Evolutionary conservation across 345 rosid species (phyloP).

Genomic region (Gossypium australe): DNA sequence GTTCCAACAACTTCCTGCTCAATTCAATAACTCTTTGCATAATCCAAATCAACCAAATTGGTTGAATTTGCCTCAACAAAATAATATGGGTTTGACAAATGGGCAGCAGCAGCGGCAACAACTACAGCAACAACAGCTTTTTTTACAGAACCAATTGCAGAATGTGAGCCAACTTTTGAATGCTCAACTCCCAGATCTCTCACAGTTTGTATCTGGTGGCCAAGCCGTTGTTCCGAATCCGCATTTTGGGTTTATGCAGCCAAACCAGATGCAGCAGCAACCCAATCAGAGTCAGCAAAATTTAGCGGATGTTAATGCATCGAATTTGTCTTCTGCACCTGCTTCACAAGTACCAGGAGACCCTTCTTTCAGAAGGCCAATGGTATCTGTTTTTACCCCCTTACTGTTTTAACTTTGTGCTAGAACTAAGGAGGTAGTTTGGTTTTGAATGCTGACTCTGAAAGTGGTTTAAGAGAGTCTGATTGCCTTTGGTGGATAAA

Average conservation of each 20-base stretch:
- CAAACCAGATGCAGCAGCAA: not conserved
- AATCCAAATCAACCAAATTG: constrained; percentile 9
- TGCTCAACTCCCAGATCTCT: constrained; percentile 4
- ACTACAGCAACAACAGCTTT: not conserved
- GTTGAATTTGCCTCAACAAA: constrained; percentile 13
- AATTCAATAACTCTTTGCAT: constrained; percentile 10
- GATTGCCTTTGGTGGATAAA: not conserved
- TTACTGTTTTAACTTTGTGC: not conserved
- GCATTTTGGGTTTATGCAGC: constrained; percentile 1
- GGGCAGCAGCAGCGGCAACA: constrained; percentile 9
- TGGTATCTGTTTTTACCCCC: not conserved
- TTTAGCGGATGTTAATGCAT: not conserved
- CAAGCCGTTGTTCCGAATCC: not conserved
- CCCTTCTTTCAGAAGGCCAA: constrained; percentile 12
- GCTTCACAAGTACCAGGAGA: not conserved
- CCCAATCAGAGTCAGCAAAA: constrained; percentile 8
- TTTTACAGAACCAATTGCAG: constrained; percentile 13
- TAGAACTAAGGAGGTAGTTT: not conserved
- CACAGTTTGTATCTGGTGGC: constrained; percentile 5
- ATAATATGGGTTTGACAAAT: constrained; percentile 5
- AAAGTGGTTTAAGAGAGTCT: not conserved
- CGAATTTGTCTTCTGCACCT: not conserved
- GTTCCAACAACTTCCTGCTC: constrained; percentile 11
- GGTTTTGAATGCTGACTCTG: not conserved
- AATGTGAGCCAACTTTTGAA: constrained; percentile 1